Conservation (phyloP, 164 flowering plant genomes). For the Amborella trichopoda region DNA sequence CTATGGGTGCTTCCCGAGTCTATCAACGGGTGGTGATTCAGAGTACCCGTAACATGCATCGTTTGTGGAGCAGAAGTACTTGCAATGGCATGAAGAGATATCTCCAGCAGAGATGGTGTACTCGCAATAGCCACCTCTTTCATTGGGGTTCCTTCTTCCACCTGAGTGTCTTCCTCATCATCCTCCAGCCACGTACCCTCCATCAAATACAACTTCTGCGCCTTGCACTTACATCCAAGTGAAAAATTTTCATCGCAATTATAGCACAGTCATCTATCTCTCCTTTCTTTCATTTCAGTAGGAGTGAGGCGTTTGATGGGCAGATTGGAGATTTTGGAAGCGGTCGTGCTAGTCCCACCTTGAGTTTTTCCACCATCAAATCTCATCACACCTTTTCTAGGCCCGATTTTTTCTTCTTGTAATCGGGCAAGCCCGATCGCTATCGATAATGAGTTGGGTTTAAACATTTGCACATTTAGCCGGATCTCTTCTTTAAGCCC, state of each 20-base stretch:
- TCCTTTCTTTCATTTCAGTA: not conserved
- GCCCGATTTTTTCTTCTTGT: conserved; percentile 1
- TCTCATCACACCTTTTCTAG: not conserved
- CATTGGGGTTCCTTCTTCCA: not conserved
- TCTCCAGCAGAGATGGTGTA: not conserved
- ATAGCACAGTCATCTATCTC: not conserved
- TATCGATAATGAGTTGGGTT: not conserved
- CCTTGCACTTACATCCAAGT: conserved; percentile 2
- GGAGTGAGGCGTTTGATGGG: not conserved
- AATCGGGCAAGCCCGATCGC: not conserved
- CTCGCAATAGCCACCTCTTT: not conserved
- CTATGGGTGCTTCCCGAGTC: not conserved
- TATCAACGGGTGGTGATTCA: not conserved
- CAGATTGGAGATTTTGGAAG: not conserved
- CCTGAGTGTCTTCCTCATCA: not conserved
- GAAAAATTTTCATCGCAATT: conserved; percentile 2
- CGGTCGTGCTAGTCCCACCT: not conserved
- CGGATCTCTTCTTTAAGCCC: conserved; percentile 3
- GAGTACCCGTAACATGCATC: not conserved
- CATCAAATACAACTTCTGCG: not conserved
- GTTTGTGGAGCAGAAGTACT: not conserved
- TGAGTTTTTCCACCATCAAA: not conserved
- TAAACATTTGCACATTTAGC: not conserved
- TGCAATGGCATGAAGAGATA: not conserved
- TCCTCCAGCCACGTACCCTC: not conserved